These are phyloP conservation scores for Sporothrix variecibatus DNA, from an alignment of 2,329 filamentous ascomycete genomes.

Conservation along the genomic window DNA sequence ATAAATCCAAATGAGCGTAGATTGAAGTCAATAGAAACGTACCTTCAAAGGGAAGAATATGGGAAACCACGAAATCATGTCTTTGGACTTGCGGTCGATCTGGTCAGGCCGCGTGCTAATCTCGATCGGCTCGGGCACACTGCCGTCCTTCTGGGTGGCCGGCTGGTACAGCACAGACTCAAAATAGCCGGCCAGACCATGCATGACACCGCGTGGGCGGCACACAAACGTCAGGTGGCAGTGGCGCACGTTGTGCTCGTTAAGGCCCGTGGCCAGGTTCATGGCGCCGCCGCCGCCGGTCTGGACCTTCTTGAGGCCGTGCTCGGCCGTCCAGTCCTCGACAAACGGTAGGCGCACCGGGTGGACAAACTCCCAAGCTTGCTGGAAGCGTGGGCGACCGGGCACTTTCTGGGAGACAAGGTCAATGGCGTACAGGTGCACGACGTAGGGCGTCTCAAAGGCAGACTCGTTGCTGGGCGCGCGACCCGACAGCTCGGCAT, in stretches of 20 bases:
- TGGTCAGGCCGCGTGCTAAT: slow-evolving; percentile 89
- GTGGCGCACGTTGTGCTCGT: slow-evolving; percentile 87
- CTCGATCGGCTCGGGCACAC: slow-evolving; percentile 64
- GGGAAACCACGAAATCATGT: slow-evolving; percentile 99
- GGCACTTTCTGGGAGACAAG: slow-evolving; percentile 70
- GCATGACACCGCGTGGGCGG: slow-evolving; percentile 76
- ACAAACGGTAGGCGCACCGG: slow-evolving; percentile 57
- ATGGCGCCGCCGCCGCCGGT: slow-evolving; percentile 72
- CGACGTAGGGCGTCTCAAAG: slow-evolving; percentile 91
- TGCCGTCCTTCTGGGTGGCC: slow-evolving; percentile 32
- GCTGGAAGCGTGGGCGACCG: slow-evolving; percentile 66
- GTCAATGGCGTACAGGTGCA: slow-evolving; percentile 87
- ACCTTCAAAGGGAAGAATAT: slow-evolving; percentile 97
- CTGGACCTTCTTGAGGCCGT: slow-evolving; percentile 59
- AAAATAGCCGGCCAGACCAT: slow-evolving; percentile 93
- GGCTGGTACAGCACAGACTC: slow-evolving; percentile 87
- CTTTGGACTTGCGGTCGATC: slow-evolving; percentile 88
- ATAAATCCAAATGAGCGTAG: too few relatives aligned
- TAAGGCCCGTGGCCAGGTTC: slow-evolving; percentile 75
- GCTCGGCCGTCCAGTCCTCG: slow-evolving; percentile 41
- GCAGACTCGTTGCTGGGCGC: slow-evolving; percentile 64
- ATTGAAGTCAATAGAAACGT: slow-evolving; percentile 37
- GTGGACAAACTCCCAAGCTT: slow-evolving; percentile 79
- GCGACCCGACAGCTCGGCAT: slow-evolving; percentile 75
- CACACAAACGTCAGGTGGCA: slow-evolving; percentile 78